Percentiles rank a stretch among this genome's conserved stretches.
phyloP scores from a whole-genome alignment of 495 filamentous ascomycete genomes.

The Tuber borchii region DNA sequence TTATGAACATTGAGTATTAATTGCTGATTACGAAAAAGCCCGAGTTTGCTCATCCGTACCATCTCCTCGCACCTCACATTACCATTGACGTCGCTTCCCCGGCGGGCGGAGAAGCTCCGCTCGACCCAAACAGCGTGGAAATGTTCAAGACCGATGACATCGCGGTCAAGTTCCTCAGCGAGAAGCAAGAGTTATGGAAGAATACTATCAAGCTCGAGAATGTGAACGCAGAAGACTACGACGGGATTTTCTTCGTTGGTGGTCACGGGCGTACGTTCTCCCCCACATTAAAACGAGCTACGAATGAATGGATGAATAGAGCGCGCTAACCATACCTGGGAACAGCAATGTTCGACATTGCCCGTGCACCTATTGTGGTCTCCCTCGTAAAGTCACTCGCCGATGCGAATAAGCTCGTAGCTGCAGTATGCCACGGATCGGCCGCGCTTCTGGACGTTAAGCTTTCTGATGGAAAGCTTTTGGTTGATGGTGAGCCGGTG shows the following conservation, averaged over 20 bases:
- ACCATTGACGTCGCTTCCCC: slow-evolving; percentile 61
- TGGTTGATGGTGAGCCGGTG: slow-evolving; percentile 53
- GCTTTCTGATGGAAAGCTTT: slow-evolving; percentile 47
- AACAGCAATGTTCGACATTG: slow-evolving; percentile 65
- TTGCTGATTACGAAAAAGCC: slow-evolving; percentile 46
- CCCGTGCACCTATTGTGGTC: slow-evolving; percentile 49
- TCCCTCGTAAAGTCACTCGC: slow-evolving; percentile 58
- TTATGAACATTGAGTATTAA: slow-evolving; percentile 10
- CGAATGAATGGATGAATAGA: not conserved
- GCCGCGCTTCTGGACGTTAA: slow-evolving; percentile 56
- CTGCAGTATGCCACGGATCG: slow-evolving; percentile 65
- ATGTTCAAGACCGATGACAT: slow-evolving; percentile 52
- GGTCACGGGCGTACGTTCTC: slow-evolving; percentile 62
- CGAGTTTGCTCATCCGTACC: slow-evolving; percentile 65
- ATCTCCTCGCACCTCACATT: slow-evolving; percentile 52
- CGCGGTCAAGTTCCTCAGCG: slow-evolving; percentile 50
- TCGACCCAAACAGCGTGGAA: slow-evolving; percentile 61
- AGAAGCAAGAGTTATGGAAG: slow-evolving; percentile 55
- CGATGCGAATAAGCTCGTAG: slow-evolving; percentile 54
- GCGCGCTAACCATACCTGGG: slow-evolving; percentile 5
- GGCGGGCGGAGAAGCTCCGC: slow-evolving; percentile 58
- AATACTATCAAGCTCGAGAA: slow-evolving; percentile 52
- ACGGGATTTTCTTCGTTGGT: slow-evolving; percentile 66
- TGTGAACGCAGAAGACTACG: slow-evolving; percentile 56
- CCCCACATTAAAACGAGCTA: not conserved